Percentiles rank a stretch among this genome's conserved stretches.
These are phyloP conservation scores for Aspergillus sp. DNA, from an alignment of 2,329 filamentous ascomycete species.

Conservation along the genomic window DNA sequence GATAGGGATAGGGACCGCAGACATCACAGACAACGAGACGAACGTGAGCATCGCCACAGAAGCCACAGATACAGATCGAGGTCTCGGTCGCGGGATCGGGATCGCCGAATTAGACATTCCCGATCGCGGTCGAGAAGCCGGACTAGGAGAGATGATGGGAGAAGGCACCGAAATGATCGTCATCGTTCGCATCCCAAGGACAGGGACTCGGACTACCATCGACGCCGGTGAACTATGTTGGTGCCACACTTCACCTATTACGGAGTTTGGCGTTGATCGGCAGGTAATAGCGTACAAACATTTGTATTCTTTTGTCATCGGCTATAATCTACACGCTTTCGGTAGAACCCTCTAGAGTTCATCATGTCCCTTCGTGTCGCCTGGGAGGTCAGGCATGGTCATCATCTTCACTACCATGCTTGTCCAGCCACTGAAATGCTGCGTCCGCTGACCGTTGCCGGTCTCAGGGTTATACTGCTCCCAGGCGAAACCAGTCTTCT, in stretches of 20 bases:
- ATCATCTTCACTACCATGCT: slow-evolving; percentile 96
- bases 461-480: slow-evolving; percentile 97
- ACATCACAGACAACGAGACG: slow-evolving; percentile 35
- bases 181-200: slow-evolving; percentile 25
- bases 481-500: slow-evolving; percentile 93
- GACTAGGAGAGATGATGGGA: slow-evolving; percentile 24
- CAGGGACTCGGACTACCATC: slow-evolving; percentile 22
- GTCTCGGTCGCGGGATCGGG: slow-evolving; percentile 26
- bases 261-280: slow-evolving; percentile 14
- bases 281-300: slow-evolving; percentile 11
- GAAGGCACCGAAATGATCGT: slow-evolving; percentile 24
- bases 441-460: slow-evolving; percentile 87
- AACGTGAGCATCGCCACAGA: slow-evolving; percentile 29
- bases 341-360: slow-evolving; percentile 41
- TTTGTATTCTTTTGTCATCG: slow-evolving; percentile 6
- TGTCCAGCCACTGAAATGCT: slow-evolving; percentile 99
- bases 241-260: not conserved
- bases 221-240: slow-evolving; percentile 20
- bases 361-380: slow-evolving; percentile 39
- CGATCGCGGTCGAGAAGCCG: slow-evolving; percentile 29
- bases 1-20: slow-evolving; percentile 45
- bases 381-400: slow-evolving; percentile 74
- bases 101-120: slow-evolving; percentile 23
- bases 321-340: slow-evolving; percentile 11
- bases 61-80: slow-evolving; percentile 33